Evolutionary conservation across 2,329 filamentous ascomycete genomes (phyloP), one percentile per base, ranked within the genome.

Genomic region (Magnaporthales sp.): DNA sequence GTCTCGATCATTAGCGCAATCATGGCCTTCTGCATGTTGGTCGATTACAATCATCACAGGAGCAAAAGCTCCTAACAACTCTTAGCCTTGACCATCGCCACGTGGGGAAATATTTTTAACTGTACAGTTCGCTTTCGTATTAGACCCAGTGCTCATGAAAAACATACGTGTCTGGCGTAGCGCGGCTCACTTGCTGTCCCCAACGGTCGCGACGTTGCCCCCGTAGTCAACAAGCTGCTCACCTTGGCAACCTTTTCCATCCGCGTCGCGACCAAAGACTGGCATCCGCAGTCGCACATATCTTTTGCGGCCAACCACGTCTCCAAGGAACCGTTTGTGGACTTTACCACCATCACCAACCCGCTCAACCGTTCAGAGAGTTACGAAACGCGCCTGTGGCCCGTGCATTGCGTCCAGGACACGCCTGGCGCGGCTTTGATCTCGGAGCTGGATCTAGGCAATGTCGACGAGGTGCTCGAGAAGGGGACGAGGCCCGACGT

Each of bases 201-300:
- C 66, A 80, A 84, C 64, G 95, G 89, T 70, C 89, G 92, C 70
- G 79, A 85, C 69, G 88, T 96, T 68, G 84, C 89, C 9, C 82
- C 87, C 2, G 70, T 83, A 22, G 84, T 98, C 78, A 97, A 97
- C 81, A 71, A 78, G 63, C 88, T 98, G 62, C 86, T 98, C 67
- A 71, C 77, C 4, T 82, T 89, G 27, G 88, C 90, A 5, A 85
- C 87, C 62, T 96, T 97, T 74, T 77, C 80, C 54, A 76, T 91
- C 72, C 91, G 89, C 71, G 80, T 98, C 70, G 92, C 92, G 61
- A 97, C 94, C n/a, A 90, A 92, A 75, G 95, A 99, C 84, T 96
- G 87, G 82, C 95, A 99, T 75, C 95, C 95, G 0, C 71, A 73
- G 2, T 79, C 89, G 73, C 94, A 98, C 81, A 83, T 96, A 76